Base-by-base conservation (phyloP, 2,329 filamentous ascomycete genomes). In the Fusarium poae region DNA sequence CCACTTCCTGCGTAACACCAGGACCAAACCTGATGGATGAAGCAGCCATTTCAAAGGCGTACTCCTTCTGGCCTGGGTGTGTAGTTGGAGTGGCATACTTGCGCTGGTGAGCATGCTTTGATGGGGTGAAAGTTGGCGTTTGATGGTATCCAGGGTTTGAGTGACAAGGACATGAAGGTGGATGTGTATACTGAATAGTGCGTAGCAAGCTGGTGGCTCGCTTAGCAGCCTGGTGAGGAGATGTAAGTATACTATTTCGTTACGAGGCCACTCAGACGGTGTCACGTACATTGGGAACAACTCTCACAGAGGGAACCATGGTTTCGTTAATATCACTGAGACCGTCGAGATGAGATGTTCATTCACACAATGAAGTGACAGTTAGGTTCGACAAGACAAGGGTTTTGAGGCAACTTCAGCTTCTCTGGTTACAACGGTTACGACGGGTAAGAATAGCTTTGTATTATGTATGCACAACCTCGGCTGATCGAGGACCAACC, bases 41-140 rank as follows among this genome's bases (percentile, higher is more conserved):
- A 2, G 96, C 94, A 0, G 96, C 96, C 95, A 99, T 97, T 79
- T 99, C 96, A 77, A 99, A 99, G 16, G 96, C 96, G 82, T 99
- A 99, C 79, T 99, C 96, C 78, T 97, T 97, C 75, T 94, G 86
- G 11, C 85, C 81, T 29, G 91, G 82, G 21, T 76, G 69, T 39
- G 75, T 75, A 32, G 91, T 82, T 0, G 94, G 93, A 0, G 93
- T 95, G n/a, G 93, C 94, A 78, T 87, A 89, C 50, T 82, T 83
- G 34, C 88, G 78, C 25, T 71, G 65, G 32, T 74, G 80, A 34
- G 80, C 70, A 70, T 79, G 61, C 70, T 75, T 65, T 46, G 82
- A 84, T 23, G 84, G 84, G 18, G 84, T 79, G 62, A 94, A 81
- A 63, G 86, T 83, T 40, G 87, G 84, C 39, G 86, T 71, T 78